Evolutionary conservation across 2,329 filamentous ascomycete species (phyloP).

Genomic region (Penicillium sp.): DNA sequence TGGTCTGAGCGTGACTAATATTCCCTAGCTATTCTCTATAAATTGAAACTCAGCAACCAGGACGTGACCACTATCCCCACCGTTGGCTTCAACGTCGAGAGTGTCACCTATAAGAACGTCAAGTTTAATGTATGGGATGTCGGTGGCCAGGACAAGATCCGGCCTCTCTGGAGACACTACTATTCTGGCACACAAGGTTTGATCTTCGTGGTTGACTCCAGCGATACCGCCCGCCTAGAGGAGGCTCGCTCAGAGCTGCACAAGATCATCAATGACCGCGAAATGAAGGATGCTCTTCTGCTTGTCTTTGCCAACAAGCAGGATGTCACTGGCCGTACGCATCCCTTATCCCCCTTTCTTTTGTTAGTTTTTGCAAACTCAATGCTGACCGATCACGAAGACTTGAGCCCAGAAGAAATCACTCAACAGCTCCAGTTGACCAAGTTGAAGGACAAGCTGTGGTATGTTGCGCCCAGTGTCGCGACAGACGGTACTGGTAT

Average conservation of each 20-base stretch:
- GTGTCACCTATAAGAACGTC: constrained; percentile 98
- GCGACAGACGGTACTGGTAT: constrained; percentile 79
- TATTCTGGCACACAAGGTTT: constrained; percentile 94
- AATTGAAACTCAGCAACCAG: constrained; percentile 89
- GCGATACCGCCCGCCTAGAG: constrained; percentile 84
- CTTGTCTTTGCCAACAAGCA: constrained; percentile 99
- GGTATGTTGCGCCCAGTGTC: constrained; percentile 81
- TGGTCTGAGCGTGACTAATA: constrained; percentile 4
- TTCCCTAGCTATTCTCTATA: constrained; percentile 83
- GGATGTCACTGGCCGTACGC: constrained; percentile 76
- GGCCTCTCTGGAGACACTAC: constrained; percentile 96
- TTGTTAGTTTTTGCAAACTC: background rate
- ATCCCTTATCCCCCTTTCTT: background rate
- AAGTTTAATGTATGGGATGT: constrained; percentile 99
- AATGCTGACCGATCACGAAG: constrained; percentile 44
- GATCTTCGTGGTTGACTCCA: constrained; percentile 98
- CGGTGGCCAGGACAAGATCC: constrained; percentile 97
- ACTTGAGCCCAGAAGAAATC: constrained; percentile 76
- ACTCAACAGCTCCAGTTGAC: constrained; percentile 73
- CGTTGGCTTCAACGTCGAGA: constrained; percentile 99
- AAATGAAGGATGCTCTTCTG: constrained; percentile 93
- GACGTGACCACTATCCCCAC: constrained; percentile 98
- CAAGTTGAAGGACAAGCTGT: constrained; percentile 78
- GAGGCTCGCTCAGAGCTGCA: constrained; percentile 92
- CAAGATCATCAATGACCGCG: constrained; percentile 95